Evolutionary conservation across 1,284 basidiomycete species (phyloP).

Genomic region (Ganoderma lucidum): DNA sequence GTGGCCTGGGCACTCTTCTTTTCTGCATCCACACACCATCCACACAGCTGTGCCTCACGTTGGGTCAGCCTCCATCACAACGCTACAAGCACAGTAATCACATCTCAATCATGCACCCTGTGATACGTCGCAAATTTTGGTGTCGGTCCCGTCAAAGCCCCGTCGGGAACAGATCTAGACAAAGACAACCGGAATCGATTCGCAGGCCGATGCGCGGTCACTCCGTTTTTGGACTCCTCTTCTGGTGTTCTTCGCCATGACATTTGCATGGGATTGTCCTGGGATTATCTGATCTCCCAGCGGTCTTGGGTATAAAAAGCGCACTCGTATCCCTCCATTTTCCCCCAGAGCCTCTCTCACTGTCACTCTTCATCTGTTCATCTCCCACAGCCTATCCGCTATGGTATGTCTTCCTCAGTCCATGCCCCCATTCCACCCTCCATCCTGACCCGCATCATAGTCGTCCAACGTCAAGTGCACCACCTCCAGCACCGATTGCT

Average conservation of each 20-base stretch:
- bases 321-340: neutral
- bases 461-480: constrained; percentile 39
- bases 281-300: constrained; percentile 14
- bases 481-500: constrained; percentile 36
- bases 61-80: neutral
- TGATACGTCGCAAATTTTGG: constrained; percentile 10
- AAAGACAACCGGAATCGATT: neutral
- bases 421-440: neutral
- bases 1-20: neutral
- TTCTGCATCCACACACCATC: neutral
- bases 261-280: constrained; percentile 21
- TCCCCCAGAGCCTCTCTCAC: neutral
- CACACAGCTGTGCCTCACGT: neutral
- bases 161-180: neutral
- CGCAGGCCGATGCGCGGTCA: constrained; percentile 16
- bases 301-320: constrained; percentile 23
- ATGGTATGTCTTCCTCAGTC: constrained; percentile 25
- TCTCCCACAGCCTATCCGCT: constrained; percentile 6
- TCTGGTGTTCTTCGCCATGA: constrained; percentile 10
- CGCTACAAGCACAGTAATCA: neutral
- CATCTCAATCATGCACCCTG: neutral
- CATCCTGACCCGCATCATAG: neutral
- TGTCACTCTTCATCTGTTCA: neutral
- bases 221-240: constrained; percentile 13
- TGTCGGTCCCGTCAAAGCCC: neutral